A percentile compares a stretch with the other conserved stretches of the same genome.
Evolutionary conservation across 2,329 filamentous ascomycete species (phyloP).

Genomic region (Aspergillus pseudoterreus): DNA sequence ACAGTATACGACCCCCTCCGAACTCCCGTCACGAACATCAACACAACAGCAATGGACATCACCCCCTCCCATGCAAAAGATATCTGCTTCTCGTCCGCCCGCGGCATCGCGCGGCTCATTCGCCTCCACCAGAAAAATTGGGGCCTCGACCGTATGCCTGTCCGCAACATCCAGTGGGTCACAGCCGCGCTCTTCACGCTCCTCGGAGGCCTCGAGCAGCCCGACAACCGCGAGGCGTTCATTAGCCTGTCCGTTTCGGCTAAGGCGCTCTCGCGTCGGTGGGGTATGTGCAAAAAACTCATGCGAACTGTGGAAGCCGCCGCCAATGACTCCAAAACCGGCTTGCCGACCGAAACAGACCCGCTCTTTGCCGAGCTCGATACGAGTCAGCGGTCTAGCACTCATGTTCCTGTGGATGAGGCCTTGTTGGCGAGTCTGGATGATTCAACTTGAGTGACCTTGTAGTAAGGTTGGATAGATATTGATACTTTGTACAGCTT

Average conservation of each 20-base stretch:
- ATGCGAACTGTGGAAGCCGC: constrained; percentile 17
- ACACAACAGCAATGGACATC: not conserved
- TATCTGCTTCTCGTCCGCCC: constrained; percentile 22
- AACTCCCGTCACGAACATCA: not conserved
- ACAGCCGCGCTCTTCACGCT: constrained; percentile 26
- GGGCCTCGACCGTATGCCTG: constrained; percentile 30
- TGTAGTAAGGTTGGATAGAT: too few relatives aligned
- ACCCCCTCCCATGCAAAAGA: constrained; percentile 12
- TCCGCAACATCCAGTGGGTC: constrained; percentile 27
- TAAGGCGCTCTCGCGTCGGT: constrained; percentile 21
- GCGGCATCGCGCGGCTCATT: constrained; percentile 23
- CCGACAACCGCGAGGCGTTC: constrained; percentile 21
- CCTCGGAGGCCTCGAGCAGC: constrained; percentile 20
- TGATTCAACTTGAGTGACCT: too few relatives aligned
- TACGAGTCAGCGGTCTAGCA: not conserved
- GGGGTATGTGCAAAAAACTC: constrained; percentile 10
- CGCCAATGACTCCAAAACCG: constrained; percentile 14
- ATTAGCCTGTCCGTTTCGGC: constrained; percentile 21
- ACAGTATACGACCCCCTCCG: constrained; percentile 25
- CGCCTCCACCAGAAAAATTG: constrained; percentile 25
- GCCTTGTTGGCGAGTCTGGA: not conserved
- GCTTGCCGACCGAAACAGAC: constrained; percentile 20
- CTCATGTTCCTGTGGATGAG: not conserved
- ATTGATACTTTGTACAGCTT: too few relatives aligned
- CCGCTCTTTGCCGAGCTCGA: constrained; percentile 17